Conservation (phyloP, 2,329 filamentous ascomycete species). For the Exophiala sp. region DNA sequence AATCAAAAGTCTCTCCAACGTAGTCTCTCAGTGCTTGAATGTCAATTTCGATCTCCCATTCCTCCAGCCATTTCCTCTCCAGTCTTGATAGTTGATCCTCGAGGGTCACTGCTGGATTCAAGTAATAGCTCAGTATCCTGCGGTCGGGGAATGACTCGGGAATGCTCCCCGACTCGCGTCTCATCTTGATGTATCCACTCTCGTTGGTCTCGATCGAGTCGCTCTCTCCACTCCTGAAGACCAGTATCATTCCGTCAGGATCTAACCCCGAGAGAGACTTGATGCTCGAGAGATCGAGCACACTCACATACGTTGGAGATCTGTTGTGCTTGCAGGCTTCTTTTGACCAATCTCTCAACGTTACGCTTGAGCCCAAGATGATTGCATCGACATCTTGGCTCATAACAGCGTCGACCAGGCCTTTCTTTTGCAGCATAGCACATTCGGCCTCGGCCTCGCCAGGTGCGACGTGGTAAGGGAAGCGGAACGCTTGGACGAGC, state of each 20-base stretch:
- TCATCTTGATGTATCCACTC: slow-evolving; percentile 69
- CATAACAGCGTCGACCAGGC: slow-evolving; percentile 84
- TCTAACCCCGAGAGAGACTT: slow-evolving; percentile 60
- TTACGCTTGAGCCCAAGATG: slow-evolving; percentile 86
- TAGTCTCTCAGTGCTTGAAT: slow-evolving; percentile 65
- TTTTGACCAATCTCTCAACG: slow-evolving; percentile 75
- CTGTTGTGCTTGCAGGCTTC: slow-evolving; percentile 60
- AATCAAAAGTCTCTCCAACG: slow-evolving; percentile 74
- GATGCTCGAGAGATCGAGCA: slow-evolving; percentile 63
- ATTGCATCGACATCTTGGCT: slow-evolving; percentile 96
- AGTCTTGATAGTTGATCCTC: slow-evolving; percentile 52
- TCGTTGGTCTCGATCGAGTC: slow-evolving; percentile 75
- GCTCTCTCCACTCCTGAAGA: slow-evolving; percentile 59
- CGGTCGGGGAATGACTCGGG: slow-evolving; percentile 75
- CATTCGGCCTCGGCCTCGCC: slow-evolving; percentile 97
- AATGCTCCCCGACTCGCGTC: slow-evolving; percentile 66
- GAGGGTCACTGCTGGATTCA: slow-evolving; percentile 73
- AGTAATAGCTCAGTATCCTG: slow-evolving; percentile 79
- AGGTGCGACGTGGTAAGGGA: slow-evolving; percentile 76
- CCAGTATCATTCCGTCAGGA: slow-evolving; percentile 79
- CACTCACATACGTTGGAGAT: slow-evolving; percentile 73
- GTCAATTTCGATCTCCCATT: slow-evolving; percentile 49
- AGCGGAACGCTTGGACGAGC: slow-evolving; percentile 77
- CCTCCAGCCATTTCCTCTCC: slow-evolving; percentile 50
- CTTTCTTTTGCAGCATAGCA: slow-evolving; percentile 71